Conservation (phyloP, 345 rosid species). For the Rhodamnia rubescens region DNA sequence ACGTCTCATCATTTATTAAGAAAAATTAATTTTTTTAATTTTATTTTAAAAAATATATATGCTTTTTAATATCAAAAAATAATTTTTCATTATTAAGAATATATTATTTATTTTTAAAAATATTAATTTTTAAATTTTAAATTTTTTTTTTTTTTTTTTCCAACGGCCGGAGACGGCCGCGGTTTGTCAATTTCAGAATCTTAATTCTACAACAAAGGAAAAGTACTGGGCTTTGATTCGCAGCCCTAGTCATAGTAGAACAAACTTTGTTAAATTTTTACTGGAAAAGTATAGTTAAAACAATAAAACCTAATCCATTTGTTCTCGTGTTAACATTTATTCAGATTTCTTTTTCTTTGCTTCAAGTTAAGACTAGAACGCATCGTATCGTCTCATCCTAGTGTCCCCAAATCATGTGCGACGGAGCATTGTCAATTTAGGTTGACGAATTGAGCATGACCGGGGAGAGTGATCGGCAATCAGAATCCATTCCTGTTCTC, state of each 20-base stretch:
- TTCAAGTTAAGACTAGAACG: not conserved
- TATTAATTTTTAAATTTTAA: no score
- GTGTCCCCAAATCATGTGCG: not conserved
- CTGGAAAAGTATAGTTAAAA: no score
- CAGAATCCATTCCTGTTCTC: conserved; percentile 45
- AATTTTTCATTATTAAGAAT: no score
- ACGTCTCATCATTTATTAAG: no score
- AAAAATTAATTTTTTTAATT: no score
- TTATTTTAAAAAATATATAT: no score
- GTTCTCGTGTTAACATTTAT: not conserved
- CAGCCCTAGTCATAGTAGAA: not conserved
- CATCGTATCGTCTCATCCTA: not conserved
- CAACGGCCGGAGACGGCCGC: no score
- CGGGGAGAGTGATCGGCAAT: conserved; percentile 34
- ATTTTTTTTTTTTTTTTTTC: no score
- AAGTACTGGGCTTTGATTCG: not conserved
- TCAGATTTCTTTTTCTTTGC: not conserved
- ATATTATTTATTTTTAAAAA: no score
- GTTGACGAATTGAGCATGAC: conserved; percentile 58
- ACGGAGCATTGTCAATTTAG: not conserved
- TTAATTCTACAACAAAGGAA: not conserved
- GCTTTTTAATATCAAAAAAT: no score
- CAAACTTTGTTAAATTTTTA: not conserved
- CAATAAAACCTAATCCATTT: no score
- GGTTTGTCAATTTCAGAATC: not conserved